These are phyloP conservation scores for Phyllosticta ampelicida DNA, from an alignment of 2,329 filamentous ascomycete species.

Conservation along the genomic window DNA sequence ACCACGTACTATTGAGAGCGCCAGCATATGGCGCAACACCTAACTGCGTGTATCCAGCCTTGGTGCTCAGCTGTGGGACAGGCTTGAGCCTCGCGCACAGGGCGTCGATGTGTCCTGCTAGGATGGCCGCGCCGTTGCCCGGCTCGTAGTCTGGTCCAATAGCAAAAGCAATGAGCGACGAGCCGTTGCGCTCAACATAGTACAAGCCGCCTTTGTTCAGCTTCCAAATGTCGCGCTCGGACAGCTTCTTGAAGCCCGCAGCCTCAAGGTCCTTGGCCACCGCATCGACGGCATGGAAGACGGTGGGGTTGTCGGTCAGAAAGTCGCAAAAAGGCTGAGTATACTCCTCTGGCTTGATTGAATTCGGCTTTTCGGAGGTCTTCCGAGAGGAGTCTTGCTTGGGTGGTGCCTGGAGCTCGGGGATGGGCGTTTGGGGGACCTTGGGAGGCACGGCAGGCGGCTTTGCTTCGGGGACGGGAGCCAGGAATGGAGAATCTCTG, in stretches of 20 bases:
- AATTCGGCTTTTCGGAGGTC: conserved; percentile 12
- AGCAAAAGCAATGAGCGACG: conserved; percentile 73
- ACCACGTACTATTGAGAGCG: conserved; percentile 81
- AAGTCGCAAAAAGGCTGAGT: conserved; percentile 81
- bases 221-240: conserved; percentile 72
- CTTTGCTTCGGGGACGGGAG: conserved; percentile 14
- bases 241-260: conserved; percentile 68
- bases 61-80: conserved; percentile 71
- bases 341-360: conserved; percentile 39
- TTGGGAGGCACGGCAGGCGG: conserved; percentile 30
- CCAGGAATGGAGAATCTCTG: conserved; percentile 15
- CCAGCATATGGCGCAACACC: conserved; percentile 91
- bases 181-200: conserved; percentile 76
- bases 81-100: conserved; percentile 87
- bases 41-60: conserved; percentile 77
- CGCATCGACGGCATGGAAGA: conserved; percentile 80
- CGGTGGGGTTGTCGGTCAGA: conserved; percentile 78
- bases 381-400: conserved; percentile 10
- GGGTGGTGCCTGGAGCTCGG: background rate
- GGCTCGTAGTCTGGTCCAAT: conserved; percentile 70
- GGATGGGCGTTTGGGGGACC: conserved; percentile 13
- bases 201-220: conserved; percentile 78
- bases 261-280: conserved; percentile 62
- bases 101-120: conserved; percentile 89
- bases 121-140: conserved; percentile 77